Conservation (phyloP, 2,329 filamentous ascomycete genomes). For the Colletotrichum acutatum region DNA sequence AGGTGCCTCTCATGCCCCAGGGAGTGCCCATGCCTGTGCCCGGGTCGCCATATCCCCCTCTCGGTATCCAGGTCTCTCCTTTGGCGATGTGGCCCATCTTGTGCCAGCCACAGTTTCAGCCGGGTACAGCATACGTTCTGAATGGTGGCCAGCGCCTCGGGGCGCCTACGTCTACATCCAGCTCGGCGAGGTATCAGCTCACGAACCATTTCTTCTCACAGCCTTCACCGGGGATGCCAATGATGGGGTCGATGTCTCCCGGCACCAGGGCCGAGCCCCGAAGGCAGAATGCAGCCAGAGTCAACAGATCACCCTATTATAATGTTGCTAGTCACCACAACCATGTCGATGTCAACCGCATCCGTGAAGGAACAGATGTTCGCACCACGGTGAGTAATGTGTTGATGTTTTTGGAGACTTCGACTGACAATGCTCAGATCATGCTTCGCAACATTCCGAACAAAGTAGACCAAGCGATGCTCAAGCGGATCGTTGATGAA, state of each 20-base stretch:
- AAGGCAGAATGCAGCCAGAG: slow-evolving; percentile 60
- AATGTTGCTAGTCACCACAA: slow-evolving; percentile 67
- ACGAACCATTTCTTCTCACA: slow-evolving; percentile 40
- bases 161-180: neutral
- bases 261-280: slow-evolving; percentile 53
- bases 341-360: slow-evolving; percentile 69
- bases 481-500: slow-evolving; percentile 84
- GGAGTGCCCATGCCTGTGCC: neutral
- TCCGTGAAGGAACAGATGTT: slow-evolving; percentile 75
- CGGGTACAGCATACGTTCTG: slow-evolving; percentile 43
- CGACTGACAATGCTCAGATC: slow-evolving; percentile 65
- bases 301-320: slow-evolving; percentile 58
- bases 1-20: slow-evolving; percentile 8
- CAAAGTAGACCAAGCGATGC: slow-evolving; percentile 80
- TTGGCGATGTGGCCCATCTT: slow-evolving; percentile 48
- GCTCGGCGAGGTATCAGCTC: slow-evolving; percentile 19
- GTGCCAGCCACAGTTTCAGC: slow-evolving; percentile 43
- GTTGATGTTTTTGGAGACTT: neutral
- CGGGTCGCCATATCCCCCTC: slow-evolving; percentile 7
- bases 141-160: slow-evolving; percentile 36
- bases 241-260: slow-evolving; percentile 35
- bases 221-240: neutral
- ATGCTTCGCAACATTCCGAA: slow-evolving; percentile 98
- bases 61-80: slow-evolving; percentile 39
- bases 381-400: slow-evolving; percentile 73